Evolutionary conservation across 345 rosid genomes (phyloP).

Genomic region (Lepidium didymum): DNA sequence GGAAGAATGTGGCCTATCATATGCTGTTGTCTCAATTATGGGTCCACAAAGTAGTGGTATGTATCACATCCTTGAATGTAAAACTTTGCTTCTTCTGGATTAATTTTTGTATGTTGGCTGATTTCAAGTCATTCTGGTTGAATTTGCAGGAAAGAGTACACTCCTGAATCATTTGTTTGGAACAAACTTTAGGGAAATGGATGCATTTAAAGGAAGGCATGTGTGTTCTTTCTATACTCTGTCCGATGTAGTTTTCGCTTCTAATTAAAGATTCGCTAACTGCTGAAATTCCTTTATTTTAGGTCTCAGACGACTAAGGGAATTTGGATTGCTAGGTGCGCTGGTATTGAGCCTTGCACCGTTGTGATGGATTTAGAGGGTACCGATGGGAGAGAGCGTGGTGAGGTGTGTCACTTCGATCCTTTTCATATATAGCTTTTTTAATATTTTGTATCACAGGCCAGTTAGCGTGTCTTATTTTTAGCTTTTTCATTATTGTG

Average conservation of each 20-base stretch:
- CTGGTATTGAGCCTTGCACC: slow-evolving; percentile 90
- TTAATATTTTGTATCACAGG: background rate
- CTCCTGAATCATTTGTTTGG: slow-evolving; percentile 78
- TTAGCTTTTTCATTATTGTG: background rate
- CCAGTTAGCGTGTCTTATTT: background rate
- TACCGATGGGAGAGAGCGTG: slow-evolving; percentile 99
- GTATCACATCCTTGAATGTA: slow-evolving; percentile 17
- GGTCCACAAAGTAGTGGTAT: slow-evolving; percentile 99
- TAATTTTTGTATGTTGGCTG: background rate
- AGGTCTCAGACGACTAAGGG: slow-evolving; percentile 99
- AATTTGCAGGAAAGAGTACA: slow-evolving; percentile 89
- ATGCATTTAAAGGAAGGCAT: slow-evolving; percentile 95
- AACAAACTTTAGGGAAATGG: slow-evolving; percentile 97
- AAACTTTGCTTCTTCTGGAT: background rate
- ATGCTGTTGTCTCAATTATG: slow-evolving; percentile 95
- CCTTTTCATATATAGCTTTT: background rate
- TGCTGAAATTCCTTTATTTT: slow-evolving; percentile 11
- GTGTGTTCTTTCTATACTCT: slow-evolving; percentile 18
- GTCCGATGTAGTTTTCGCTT: background rate
- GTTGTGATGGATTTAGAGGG: slow-evolving; percentile 99
- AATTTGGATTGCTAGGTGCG: slow-evolving; percentile 87
- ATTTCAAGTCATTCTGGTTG: slow-evolving; percentile 13
- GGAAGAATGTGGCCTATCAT: slow-evolving; percentile 85
- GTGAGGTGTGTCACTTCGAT: slow-evolving; percentile 55
- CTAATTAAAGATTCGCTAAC: background rate